Evolutionary conservation across 2,329 filamentous ascomycete species (phyloP).

Genomic region (Xylaria arbuscula): DNA sequence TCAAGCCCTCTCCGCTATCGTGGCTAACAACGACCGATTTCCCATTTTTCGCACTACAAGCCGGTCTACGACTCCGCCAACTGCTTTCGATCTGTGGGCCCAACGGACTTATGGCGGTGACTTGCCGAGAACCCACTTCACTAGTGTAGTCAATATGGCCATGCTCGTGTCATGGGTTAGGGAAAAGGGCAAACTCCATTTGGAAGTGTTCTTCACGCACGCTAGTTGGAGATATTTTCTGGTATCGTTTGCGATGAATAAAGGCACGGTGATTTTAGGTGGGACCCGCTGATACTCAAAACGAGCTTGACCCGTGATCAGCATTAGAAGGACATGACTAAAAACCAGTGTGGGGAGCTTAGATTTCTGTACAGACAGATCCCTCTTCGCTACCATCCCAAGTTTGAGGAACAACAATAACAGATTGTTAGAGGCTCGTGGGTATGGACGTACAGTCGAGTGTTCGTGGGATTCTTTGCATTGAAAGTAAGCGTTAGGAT

Average conservation of each 20-base stretch:
- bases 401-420: not conserved
- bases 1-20: slow-evolving; percentile 26
- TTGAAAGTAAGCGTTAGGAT: slow-evolving; percentile 17
- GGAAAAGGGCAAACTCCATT: not conserved
- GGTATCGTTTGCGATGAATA: too few species aligned
- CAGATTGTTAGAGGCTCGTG: not conserved
- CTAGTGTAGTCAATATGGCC: slow-evolving; percentile 4
- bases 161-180: slow-evolving; percentile 2
- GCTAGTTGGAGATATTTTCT: too few species aligned
- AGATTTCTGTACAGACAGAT: not conserved
- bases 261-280: not conserved
- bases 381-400: not conserved
- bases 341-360: not conserved
- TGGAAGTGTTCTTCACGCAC: not conserved
- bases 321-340: not conserved
- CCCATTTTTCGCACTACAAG: slow-evolving; percentile 1
- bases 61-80: slow-evolving; percentile 1
- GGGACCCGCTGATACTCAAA: not conserved
- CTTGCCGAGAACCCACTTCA: slow-evolving; percentile 25
- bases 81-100: slow-evolving; percentile 4
- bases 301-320: not conserved
- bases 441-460: not conserved
- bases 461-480: slow-evolving; percentile 8
- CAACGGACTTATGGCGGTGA: slow-evolving; percentile 22
- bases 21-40: slow-evolving; percentile 23